phyloP scores from a whole-genome alignment of 2,329 filamentous ascomycete species.

The Fusarium neocosmosporiellum region DNA sequence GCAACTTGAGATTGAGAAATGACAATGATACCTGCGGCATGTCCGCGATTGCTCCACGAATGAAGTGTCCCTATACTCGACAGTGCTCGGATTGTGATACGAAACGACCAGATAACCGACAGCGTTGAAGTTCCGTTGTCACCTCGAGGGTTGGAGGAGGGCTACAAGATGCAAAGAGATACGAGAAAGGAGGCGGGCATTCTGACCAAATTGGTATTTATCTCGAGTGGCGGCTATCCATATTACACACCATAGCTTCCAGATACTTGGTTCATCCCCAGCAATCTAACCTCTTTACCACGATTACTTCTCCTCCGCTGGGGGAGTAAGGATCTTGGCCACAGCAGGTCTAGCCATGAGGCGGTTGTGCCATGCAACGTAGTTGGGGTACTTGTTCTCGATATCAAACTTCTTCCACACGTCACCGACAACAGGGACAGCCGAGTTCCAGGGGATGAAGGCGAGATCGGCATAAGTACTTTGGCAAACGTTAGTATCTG shows the following conservation, averaged over 20 bases:
- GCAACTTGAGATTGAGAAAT: constrained; percentile 39
- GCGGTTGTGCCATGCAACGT: constrained; percentile 49
- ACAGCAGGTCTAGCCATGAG: constrained; percentile 47
- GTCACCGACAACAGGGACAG: constrained; percentile 25
- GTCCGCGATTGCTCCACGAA: constrained; percentile 36
- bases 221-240: background rate
- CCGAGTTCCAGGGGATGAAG: constrained; percentile 47
- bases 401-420: constrained; percentile 39
- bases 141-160: background rate
- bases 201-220: background rate
- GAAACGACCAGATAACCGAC: background rate
- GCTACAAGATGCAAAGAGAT: no score
- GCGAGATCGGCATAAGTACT: constrained; percentile 50
- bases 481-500: background rate
- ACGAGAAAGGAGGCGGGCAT: background rate
- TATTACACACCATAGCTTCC: background rate
- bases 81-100: background rate
- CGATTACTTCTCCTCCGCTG: background rate
- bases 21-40: constrained; percentile 40
- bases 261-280: background rate
- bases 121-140: background rate
- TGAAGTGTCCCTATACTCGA: background rate
- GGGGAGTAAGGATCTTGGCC: constrained; percentile 30
- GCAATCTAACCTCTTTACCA: background rate
- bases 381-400: constrained; percentile 51